phyloP scores from a whole-genome alignment of 805 yeast species.

The Candida insectalens region DNA sequence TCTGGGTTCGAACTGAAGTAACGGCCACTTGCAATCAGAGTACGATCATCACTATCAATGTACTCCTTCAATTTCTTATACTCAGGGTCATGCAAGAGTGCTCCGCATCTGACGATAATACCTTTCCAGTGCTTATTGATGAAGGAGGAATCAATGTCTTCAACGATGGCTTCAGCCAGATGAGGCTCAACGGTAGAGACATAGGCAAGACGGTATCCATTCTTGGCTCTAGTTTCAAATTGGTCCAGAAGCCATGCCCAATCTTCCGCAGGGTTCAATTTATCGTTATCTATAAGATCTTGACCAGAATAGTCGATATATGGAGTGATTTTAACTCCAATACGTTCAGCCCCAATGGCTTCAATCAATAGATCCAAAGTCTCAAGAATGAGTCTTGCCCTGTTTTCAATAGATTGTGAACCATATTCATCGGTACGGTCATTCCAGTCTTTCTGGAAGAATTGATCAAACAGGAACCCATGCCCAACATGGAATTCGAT shows the following conservation, averaged over 20 bases:
- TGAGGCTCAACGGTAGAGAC: constrained; percentile 24
- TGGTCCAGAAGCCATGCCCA: constrained; percentile 30
- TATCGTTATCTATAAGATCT: constrained; percentile 7
- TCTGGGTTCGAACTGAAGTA: constrained; percentile 36
- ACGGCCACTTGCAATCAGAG: constrained; percentile 33
- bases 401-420: constrained; percentile 30
- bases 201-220: constrained; percentile 19
- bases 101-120: constrained; percentile 14
- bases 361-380: constrained; percentile 40
- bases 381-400: constrained; percentile 31
- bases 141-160: constrained; percentile 6
- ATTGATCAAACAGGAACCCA: constrained; percentile 30
- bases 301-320: constrained; percentile 13
- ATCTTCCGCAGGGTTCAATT: constrained; percentile 13
- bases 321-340: constrained; percentile 44
- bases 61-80: constrained; percentile 5
- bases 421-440: constrained; percentile 35
- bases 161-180: constrained; percentile 10
- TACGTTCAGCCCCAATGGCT: constrained; percentile 41
- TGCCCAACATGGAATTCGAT: constrained; percentile 34
- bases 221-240: constrained; percentile 28
- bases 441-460: constrained; percentile 27
- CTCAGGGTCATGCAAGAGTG: constrained; percentile 17
- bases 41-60: constrained; percentile 25
- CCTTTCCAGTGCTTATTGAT: constrained; percentile 12